Evolutionary conservation across 768 basidiomycete species (phyloP), one percentile per base, ranked within the genome.

Genomic region (Phylloporus sp.): DNA sequence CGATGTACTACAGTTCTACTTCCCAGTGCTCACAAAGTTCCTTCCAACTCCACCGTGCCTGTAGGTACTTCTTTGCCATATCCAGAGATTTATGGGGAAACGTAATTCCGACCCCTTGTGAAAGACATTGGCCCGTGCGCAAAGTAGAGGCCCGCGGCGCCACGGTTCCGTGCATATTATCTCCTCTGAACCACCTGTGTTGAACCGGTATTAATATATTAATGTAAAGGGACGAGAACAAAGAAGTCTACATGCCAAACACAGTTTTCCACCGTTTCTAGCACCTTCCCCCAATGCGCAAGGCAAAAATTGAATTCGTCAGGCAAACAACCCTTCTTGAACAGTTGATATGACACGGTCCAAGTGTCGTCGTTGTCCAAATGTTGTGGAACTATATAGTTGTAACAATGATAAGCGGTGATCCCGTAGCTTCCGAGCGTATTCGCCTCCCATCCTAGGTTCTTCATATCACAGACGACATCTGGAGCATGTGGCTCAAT

Each of bases 111-210:
- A 59, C 0, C 0, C 52, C 58, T 52, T 59, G 58, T 3, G 44
- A 56, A 12, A 45, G 34, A 49, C 2, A 16, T 32, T 35, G 0
- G 10, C 48, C 51, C 0, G 2, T 0, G 3, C 0, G 2, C 26
- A 49, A 35, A 0, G 58, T 59, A 1, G 58, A 59, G 2, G 45
- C 20, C 0, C 44, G n/a, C 0, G 41, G 55, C 5, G 57, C 55
- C 4, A 56, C 46, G 1, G 51, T 53, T 0, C 55, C 57, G 31
- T 59, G 57, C 36, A 56, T 0, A 11, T 56, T 22, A 1, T 56
- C 52, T 1, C 51, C 57, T 31, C 16, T 39, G 18, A 59, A 59
- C 55, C 58, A 59, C 52, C 52, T 59, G 11, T 34, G n/a, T 4
- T 7, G 7, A 18, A 18, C 7, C 3, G 3, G 18, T 20, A 29